Conservation (phyloP, 2,329 filamentous ascomycete species). For the Pseudogymnoascus sp. region DNA sequence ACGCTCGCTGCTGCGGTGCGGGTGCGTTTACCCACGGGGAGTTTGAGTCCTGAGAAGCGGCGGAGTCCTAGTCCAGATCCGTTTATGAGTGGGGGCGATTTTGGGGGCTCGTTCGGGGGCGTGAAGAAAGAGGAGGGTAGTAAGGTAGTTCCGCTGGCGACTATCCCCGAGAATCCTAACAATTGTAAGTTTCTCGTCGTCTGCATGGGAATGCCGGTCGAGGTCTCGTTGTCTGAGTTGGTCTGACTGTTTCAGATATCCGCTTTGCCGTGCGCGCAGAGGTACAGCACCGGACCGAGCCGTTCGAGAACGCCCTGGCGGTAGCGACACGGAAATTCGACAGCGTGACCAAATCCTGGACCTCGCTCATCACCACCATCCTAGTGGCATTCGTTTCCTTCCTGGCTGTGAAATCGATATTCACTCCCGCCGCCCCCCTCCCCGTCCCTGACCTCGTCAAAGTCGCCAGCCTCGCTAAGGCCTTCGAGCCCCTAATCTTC, state of each 20-base stretch:
- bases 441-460: constrained; percentile 82
- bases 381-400: constrained; percentile 56
- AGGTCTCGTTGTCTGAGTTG: neutral
- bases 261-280: constrained; percentile 82
- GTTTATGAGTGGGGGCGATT: constrained; percentile 28
- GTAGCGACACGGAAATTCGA: constrained; percentile 53
- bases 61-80: constrained; percentile 46
- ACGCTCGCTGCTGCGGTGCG: constrained; percentile 22
- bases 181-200: constrained; percentile 37
- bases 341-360: constrained; percentile 58
- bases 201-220: neutral
- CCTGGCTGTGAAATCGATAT: constrained; percentile 54
- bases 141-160: constrained; percentile 7
- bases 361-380: constrained; percentile 54
- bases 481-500: constrained; percentile 89
- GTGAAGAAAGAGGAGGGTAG: constrained; percentile 23
- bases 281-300: constrained; percentile 78
- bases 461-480: constrained; percentile 78
- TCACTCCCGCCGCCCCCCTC: constrained; percentile 56
- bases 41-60: constrained; percentile 47
- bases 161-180: constrained; percentile 30
- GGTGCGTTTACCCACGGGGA: constrained; percentile 36
- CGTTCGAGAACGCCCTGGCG: constrained; percentile 64
- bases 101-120: constrained; percentile 29
- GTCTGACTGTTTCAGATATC: constrained; percentile 50